Evolutionary conservation across 192 early-diverging fungal genomes (phyloP), one percentile per base, ranked within the genome.

Genomic region (Jimgerdemannia lactiflua): DNA sequence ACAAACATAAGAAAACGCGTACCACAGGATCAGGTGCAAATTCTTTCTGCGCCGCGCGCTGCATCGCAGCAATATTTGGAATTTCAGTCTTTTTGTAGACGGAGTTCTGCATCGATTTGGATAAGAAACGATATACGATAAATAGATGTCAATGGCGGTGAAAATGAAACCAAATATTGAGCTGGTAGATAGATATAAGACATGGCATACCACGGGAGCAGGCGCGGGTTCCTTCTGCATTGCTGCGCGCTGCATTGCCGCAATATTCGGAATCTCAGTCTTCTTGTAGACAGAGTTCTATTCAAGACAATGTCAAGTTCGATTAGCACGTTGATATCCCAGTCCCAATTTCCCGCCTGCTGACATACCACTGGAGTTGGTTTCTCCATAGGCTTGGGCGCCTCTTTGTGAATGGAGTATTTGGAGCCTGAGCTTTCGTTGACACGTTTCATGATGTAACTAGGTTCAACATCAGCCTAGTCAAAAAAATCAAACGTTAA

Each of bases 401-500:
- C 71, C 68, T 88, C 89, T 76, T 90, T 86, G 69, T 94, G 93
- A 42, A 92, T 85, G 72, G 94, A 94, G 81, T 98, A 98, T 72
- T 97, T 96, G 10, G 96, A 91, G 3, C 96, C 97, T 17, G 94
- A 93, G 49, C 91, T 91, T 71, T 94, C 92, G 19, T 86, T 78
- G 20, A 97, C 88, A 78, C 93, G 88, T 82, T 94, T 92, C 92
- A 95, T 94, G 75, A 98, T 97, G 71, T 88, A 85, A 9, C 79
- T 82, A 7, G 94, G 91, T n/a, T 91, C 89, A 9, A 97, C 91
- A 76, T 98, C 96, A 29, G 86, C 86, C 75, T 85, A 83, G 41
- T 43, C 18, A 49, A 29, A 71, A n/a, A 29, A 29, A 29, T 1
- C 29, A 29, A 29, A 29, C 29, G 29, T 29, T 9, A 69, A 17